Evolutionary conservation across 306 rosid genomes (phyloP).

Genomic region (Arachis stenosperma): DNA sequence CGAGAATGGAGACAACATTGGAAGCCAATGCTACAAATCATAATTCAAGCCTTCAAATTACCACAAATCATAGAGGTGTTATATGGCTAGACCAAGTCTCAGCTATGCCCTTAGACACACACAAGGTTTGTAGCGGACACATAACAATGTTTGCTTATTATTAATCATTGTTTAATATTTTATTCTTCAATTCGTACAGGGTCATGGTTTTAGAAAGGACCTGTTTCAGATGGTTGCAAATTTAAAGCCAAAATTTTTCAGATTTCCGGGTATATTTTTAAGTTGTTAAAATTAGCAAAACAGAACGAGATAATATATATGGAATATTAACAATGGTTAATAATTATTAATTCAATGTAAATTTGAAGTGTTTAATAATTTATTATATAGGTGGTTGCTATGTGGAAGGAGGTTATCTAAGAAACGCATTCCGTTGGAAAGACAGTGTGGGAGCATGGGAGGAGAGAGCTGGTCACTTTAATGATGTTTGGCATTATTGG

Average conservation of each 20-base stretch:
- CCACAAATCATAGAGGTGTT: constrained; percentile 20
- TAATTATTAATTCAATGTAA: too few relatives aligned
- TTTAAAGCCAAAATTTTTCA: constrained; percentile 64
- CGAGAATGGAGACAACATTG: constrained; percentile 5
- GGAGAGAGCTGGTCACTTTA: constrained; percentile 81
- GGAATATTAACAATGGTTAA: too few relatives aligned
- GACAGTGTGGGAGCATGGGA: constrained; percentile 82
- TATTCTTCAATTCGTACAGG: constrained; percentile 45
- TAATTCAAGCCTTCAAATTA: constrained; percentile 38
- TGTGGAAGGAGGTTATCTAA: constrained; percentile 81
- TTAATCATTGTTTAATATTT: too few relatives aligned
- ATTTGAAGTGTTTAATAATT: too few relatives aligned
- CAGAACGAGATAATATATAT: too few relatives aligned
- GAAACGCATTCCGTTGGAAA: constrained; percentile 89
- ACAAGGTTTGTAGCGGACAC: constrained; percentile 4
- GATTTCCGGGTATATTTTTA: constrained; percentile 64
- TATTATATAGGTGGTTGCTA: constrained; percentile 67
- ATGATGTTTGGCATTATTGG: constrained; percentile 88
- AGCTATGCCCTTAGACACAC: constrained; percentile 45
- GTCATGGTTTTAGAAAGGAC: constrained; percentile 76
- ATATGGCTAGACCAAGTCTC: constrained; percentile 44
- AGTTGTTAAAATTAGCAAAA: not conserved
- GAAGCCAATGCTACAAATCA: constrained; percentile 31
- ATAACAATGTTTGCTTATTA: too few relatives aligned
- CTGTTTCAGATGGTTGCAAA: constrained; percentile 56